Percentiles rank a stretch among this genome's conserved stretches.
Evolutionary conservation across 805 yeast species (phyloP).

Genomic region (Candida nonsorbophila): DNA sequence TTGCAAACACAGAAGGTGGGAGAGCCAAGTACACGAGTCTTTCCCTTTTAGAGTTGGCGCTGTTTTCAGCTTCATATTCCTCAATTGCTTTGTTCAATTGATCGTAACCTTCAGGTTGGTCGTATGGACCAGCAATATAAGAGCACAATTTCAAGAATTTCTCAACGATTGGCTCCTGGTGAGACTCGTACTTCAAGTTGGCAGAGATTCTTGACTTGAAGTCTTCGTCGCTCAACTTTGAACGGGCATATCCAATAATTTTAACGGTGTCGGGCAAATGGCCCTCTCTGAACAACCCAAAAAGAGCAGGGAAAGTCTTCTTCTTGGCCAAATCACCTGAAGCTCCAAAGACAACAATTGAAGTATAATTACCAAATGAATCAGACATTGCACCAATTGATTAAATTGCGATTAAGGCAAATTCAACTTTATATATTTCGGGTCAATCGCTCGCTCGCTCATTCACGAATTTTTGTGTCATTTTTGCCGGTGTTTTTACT

Average conservation of each 20-base stretch:
- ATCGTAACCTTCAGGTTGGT: slow-evolving; percentile 67
- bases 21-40: slow-evolving; percentile 88
- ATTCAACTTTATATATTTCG: too few species aligned
- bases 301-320: slow-evolving; percentile 87
- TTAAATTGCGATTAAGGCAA: too few species aligned
- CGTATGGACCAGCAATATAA: slow-evolving; percentile 79
- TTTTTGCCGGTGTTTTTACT: too few species aligned
- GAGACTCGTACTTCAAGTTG: slow-evolving; percentile 50
- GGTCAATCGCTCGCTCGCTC: too few species aligned
- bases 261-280: slow-evolving; percentile 62
- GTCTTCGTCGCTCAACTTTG: slow-evolving; percentile 63
- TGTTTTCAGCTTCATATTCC: slow-evolving; percentile 48
- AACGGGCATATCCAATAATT: slow-evolving; percentile 90
- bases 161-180: slow-evolving; percentile 40
- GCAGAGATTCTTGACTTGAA: slow-evolving; percentile 62
- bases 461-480: too few species aligned
- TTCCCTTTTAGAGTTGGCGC: slow-evolving; percentile 48
- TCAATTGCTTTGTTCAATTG: slow-evolving; percentile 51
- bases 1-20: slow-evolving; percentile 87
- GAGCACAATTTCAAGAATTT: slow-evolving; percentile 62
- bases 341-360: slow-evolving; percentile 86
- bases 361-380: slow-evolving; percentile 59
- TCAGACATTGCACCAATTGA: too few species aligned
- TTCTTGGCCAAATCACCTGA: slow-evolving; percentile 94
- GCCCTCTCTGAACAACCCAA: slow-evolving; percentile 65